Percentiles rank a stretch among this genome's conserved stretches.
These are phyloP conservation scores for Ensete glaucum DNA, from an alignment of 176 grass and related monocot genomes.

Conservation along the genomic window DNA sequence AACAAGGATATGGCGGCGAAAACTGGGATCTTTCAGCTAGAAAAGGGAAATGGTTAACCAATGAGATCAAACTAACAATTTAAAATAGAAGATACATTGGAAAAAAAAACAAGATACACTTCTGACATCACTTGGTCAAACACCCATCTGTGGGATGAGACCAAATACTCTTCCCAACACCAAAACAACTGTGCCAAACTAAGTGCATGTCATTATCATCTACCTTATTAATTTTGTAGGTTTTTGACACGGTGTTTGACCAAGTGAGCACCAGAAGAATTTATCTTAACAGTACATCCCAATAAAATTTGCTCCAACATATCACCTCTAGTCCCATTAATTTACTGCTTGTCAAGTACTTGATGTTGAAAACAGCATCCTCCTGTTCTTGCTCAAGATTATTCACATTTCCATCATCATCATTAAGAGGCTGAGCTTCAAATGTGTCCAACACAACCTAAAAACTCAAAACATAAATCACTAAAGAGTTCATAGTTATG, in stretches of 20 bases:
- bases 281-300: neutral
- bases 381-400: constrained; percentile 76
- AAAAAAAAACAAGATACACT: neutral
- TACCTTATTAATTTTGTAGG: neutral
- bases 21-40: constrained; percentile 94
- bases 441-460: constrained; percentile 90
- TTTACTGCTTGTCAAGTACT: constrained; percentile 97
- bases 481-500: too few relatives aligned
- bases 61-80: neutral
- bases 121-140: neutral
- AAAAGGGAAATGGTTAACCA: constrained; percentile 15
- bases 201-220: constrained; percentile 11
- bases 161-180: neutral
- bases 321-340: constrained; percentile 92
- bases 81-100: neutral
- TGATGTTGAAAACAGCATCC: constrained; percentile 85
- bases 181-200: too few relatives aligned
- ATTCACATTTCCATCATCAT: constrained; percentile 83
- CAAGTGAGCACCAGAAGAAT: neutral
- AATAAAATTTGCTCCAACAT: neutral
- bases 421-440: constrained; percentile 91
- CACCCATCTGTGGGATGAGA: neutral
- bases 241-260: neutral
- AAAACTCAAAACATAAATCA: neutral
- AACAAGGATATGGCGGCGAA: constrained; percentile 93